Evolutionary conservation across 305 asterid genomes (phyloP).

Genomic region (Rubia peregrina): DNA sequence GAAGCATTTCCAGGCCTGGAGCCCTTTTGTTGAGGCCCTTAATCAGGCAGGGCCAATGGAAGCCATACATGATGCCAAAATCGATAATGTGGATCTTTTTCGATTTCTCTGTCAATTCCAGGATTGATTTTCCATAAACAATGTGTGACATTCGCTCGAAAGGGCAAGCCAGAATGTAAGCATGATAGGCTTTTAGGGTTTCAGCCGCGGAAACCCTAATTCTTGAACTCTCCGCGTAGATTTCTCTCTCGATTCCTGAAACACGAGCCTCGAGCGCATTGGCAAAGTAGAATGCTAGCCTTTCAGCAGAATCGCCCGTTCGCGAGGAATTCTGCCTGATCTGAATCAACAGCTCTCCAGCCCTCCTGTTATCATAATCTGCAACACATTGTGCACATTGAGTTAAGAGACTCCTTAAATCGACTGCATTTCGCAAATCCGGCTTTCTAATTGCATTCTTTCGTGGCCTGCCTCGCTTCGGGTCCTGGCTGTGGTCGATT

Average conservation of each 20-base stretch:
- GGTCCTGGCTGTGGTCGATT: conserved; percentile 4
- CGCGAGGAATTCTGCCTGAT: conserved; percentile 30
- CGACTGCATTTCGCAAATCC: conserved; percentile 19
- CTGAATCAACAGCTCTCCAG: conserved; percentile 16
- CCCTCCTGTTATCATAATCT: conserved; percentile 16
- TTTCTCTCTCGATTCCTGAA: conserved; percentile 66
- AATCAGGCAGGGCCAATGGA: conserved; percentile 89
- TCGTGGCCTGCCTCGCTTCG: conserved; percentile 31
- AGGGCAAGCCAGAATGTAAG: conserved; percentile 65
- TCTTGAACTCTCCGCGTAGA: conserved; percentile 40
- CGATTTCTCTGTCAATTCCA: conserved; percentile 31
- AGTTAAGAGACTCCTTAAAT: conserved; percentile 22
- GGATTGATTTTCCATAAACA: conserved; percentile 56
- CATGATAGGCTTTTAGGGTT: conserved; percentile 71
- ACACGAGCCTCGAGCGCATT: conserved; percentile 54
- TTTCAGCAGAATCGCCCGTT: conserved; percentile 26
- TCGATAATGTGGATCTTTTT: conserved; percentile 63
- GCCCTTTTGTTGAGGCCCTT: conserved; percentile 47
- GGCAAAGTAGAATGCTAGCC: conserved; percentile 28
- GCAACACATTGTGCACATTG: conserved; percentile 29
- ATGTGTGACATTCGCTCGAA: conserved; percentile 58
- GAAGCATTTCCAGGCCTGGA: conserved; percentile 68
- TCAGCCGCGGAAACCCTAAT: conserved; percentile 56
- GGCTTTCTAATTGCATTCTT: conserved; percentile 1
- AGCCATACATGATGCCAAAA: conserved; percentile 80